Base-by-base conservation (phyloP, 2,329 filamentous ascomycete genomes). In the Diaporthe humulicola region DNA sequence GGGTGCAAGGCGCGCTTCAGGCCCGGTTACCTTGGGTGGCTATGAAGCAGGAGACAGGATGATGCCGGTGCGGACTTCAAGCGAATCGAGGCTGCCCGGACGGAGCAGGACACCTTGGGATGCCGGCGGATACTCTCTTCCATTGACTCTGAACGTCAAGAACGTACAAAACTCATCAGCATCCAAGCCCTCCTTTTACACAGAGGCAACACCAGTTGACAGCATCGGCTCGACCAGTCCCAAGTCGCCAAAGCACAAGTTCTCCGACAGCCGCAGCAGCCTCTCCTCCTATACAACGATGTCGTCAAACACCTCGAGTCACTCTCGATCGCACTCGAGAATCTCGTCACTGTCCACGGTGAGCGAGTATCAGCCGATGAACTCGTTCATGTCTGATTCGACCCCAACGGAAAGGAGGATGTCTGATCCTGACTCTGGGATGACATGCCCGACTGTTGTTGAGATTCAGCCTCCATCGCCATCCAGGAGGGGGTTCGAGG, bases 281-380 rank as follows among this genome's bases (percentile, higher is more conserved):
- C 80, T 89, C 22, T 88, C 88, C 4, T 88, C 86, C 1, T 87
- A 86, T 78, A 84, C 85, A 25, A 79, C 78, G 10, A 87, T 87
- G 3, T 86, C 88, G 3, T 85, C 83, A 22, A 78, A 77, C 48
- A 79, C 83, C 57, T 88, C 87, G 1, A 81, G 75, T 56, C 79
- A 83, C 61, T 88, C 87, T 1, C 80, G 82, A 19, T 83, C 84
- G 0, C 88, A 90, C 78, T 90, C 89, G 2, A 84, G 88, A 50
- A 84, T 89, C 67, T 90, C 89, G 2, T 90, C 89, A 0, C 83
- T 87, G 57, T 90, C 89, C 1, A 90, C 88, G 0, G 83, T 88
- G 30, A 86, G 86, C 69, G 85, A 86, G 14, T 80, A 83, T 10
- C 83, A 84, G 73, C 79, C 82, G 17, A 78, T 84, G 54, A 80